Percentiles rank a stretch among this genome's conserved stretches.
Evolutionary conservation across 805 yeast genomes (phyloP).

Genomic region (Wickerhamiella australiensis): DNA sequence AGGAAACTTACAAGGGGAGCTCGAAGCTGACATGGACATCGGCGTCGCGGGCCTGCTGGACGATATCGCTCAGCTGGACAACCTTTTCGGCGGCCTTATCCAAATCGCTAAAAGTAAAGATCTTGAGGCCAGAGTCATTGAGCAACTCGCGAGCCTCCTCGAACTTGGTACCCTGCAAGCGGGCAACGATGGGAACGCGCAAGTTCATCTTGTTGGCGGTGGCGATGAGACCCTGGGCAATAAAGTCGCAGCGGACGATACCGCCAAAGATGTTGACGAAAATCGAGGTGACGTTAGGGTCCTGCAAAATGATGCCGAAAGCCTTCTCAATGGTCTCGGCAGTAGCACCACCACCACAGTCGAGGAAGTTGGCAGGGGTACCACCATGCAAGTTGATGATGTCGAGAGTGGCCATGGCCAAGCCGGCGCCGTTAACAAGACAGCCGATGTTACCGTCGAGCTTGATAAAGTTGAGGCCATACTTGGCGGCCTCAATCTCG

Average conservation of each 20-base stretch:
- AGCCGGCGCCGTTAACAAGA: conserved; percentile 98
- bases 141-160: conserved; percentile 80
- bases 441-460: conserved; percentile 98
- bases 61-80: conserved; percentile 55
- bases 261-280: conserved; percentile 99
- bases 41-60: conserved; percentile 37
- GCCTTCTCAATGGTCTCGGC: conserved; percentile 97
- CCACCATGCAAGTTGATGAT: conserved; percentile 97
- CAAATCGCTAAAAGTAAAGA: conserved; percentile 80
- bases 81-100: conserved; percentile 97
- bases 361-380: conserved; percentile 97
- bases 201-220: conserved; percentile 87
- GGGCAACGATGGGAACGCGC: conserved; percentile 88
- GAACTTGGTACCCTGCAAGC: conserved; percentile 97
- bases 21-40: conserved; percentile 41
- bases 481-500: conserved; percentile 83
- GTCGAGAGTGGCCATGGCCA: conserved; percentile 99
- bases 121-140: conserved; percentile 78
- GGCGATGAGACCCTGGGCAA: conserved; percentile 92
- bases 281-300: conserved; percentile 81
- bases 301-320: conserved; percentile 82
- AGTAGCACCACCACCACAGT: conserved; percentile 99
- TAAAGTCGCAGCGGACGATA: conserved; percentile 98
- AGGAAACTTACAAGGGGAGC: conserved; percentile 33
- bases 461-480: conserved; percentile 90